These are phyloP conservation scores for Plectosphaerella plurivora DNA, from an alignment of 2,329 filamentous ascomycete genomes.

Conservation along the genomic window DNA sequence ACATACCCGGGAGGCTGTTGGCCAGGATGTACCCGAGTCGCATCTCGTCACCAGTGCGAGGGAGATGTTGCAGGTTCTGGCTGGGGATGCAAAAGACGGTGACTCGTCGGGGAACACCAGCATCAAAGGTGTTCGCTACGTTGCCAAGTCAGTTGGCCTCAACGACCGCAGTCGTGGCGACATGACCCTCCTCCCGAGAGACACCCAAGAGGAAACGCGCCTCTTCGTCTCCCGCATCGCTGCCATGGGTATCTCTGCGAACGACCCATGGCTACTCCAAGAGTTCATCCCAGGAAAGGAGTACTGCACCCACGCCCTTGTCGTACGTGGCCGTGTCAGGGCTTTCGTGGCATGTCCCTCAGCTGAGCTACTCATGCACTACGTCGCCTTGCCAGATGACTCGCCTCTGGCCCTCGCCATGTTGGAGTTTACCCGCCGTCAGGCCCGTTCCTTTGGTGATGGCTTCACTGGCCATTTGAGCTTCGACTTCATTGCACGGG, in stretches of 20 bases:
- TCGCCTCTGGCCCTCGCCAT: conserved; percentile 55
- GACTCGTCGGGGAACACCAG: conserved; percentile 17
- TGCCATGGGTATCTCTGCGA: conserved; percentile 40
- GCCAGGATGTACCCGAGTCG: conserved; percentile 49
- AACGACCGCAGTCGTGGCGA: conserved; percentile 55
- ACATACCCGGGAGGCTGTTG: conserved; percentile 44
- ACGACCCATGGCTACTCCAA: conserved; percentile 62
- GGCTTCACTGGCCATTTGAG: conserved; percentile 65
- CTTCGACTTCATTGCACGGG: conserved; percentile 65
- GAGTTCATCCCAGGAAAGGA: conserved; percentile 59
- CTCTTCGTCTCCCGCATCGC: conserved; percentile 47
- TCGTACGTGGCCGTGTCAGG: conserved; percentile 60
- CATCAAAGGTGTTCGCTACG: conserved; percentile 36
- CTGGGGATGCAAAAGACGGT: conserved; percentile 15
- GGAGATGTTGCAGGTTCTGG: conserved; percentile 49
- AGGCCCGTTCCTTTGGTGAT: conserved; percentile 44
- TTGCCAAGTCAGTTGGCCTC: conserved; percentile 62
- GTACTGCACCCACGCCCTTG: conserved; percentile 67
- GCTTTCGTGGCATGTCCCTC: conserved; percentile 65
- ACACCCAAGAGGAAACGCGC: conserved; percentile 46
- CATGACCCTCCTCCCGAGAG: conserved; percentile 61
- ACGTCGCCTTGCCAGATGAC: conserved; percentile 50
- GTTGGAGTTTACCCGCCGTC: conserved; percentile 58
- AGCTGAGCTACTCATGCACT: conserved; percentile 61
- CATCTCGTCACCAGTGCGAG: conserved; percentile 47